Base-by-base conservation (phyloP, 1,139 yeast species). In the Pneumocystis jirovecii region DNA sequence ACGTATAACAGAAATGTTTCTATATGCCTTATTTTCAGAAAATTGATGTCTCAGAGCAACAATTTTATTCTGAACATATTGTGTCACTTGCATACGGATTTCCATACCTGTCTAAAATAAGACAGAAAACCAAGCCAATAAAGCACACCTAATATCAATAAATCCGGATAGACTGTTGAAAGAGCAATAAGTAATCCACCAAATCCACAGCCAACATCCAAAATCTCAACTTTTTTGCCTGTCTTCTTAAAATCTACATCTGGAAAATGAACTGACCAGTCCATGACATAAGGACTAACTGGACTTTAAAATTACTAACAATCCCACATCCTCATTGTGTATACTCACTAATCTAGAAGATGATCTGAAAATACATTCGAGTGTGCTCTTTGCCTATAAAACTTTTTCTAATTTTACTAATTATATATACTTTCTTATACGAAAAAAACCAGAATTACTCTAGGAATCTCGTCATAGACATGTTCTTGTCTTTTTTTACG, bases 331-430 rank as follows among this genome's bases (percentile, higher is more conserved):
- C 10, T 10, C 17, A 42, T 12, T 15, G 5, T 8, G 5, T 34
- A 21, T 42, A 2, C 73, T 63, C 69, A 73, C 75, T 93, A 93
- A 69, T 89, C 96, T 65, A 95, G 79, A 71, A 86, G 83, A 75
- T 93, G 98, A 75, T 93, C 99, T 25, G 96, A 88, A 72, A 93
- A 93, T 35, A 98, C 98, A 73, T 93, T 93, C 1, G 97, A 90
- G 74, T 93, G 99, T 1, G 98, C 98, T 75, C 99, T 80, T 76
- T 93, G 99, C 74, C 99, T 83, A 75, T 93, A 95, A 75, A 82
- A 93, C 71, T 93, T 82, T 76, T 95, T 95, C 76, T 87, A 44
- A 44, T 44, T 44, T 42, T n/a, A 6, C 19, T 6, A 44, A 21
- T 37, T 37, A 37, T 37, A 8, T 8, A 10, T 44, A 19, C 19